These are phyloP conservation scores for Cladochytrium replicatum DNA, from an alignment of 192 early-diverging fungal genomes.

Conservation along the genomic window DNA sequence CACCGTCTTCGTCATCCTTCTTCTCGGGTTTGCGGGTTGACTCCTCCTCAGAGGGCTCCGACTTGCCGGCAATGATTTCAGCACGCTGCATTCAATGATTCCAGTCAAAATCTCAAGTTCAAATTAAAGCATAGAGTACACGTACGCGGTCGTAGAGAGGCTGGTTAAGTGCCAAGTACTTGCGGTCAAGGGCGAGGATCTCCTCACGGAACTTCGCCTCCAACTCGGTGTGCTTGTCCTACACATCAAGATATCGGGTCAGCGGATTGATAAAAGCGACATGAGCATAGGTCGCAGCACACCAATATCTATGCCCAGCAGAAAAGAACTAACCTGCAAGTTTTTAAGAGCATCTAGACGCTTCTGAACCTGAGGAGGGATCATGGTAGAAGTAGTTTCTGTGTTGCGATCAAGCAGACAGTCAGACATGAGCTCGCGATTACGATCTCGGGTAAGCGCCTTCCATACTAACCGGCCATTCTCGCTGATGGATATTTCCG, in stretches of 20 bases:
- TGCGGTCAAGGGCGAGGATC: constrained; percentile 91
- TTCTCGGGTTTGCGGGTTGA: constrained; percentile 50
- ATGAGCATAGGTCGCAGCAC: neutral
- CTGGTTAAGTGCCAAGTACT: constrained; percentile 74
- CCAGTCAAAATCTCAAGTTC: neutral
- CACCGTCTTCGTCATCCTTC: constrained; percentile 33
- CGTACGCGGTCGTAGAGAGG: constrained; percentile 71
- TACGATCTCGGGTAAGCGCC: no score
- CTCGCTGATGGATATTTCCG: no score
- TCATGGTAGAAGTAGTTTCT: no score
- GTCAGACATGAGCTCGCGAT: no score
- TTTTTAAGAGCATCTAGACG: constrained; percentile 80
- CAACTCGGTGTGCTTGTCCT: constrained; percentile 69
- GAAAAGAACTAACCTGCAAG: constrained; percentile 51
- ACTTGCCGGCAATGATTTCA: constrained; percentile 61
- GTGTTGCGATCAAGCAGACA: no score
- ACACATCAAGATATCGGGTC: constrained; percentile 4
- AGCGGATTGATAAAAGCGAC: neutral
- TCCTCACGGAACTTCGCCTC: constrained; percentile 89
- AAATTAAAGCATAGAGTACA: neutral
- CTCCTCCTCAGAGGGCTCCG: constrained; percentile 89
- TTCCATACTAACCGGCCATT: no score
- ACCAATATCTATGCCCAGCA: neutral
- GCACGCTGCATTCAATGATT: constrained; percentile 47
- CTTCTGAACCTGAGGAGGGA: constrained; percentile 69